Base-by-base conservation (phyloP, 2,329 filamentous ascomycete genomes). In the Colletotrichum orchidophilum region DNA sequence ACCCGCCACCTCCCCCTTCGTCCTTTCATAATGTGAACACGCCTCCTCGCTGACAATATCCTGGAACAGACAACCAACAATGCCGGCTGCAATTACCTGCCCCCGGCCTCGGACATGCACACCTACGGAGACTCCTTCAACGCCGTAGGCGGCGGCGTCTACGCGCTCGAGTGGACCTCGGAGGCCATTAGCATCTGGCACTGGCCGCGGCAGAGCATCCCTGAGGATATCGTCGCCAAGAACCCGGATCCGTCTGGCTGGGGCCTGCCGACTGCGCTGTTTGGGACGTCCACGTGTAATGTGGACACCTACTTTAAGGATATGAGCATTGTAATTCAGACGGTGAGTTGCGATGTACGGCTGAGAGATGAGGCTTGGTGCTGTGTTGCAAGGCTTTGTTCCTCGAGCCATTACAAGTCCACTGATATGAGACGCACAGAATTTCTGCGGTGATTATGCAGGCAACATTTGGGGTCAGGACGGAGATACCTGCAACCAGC, bases 361-460 rank as follows among this genome's bases (percentile, higher is more conserved):
- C 7, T 13, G 9, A 27, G 13, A 26, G 50, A 39, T 33, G 39
- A 18, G n/a, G 55, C 13, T 7, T 18, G 3, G n/a, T 39, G 33
- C 15, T 60, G 3, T 27, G 8, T 7, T 13, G 3, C 33, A 26
- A n/a, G 33, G 33, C 9, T 24, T 6, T 26, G 33, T 27, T 8
- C 24, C 55, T 3, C 4, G 5, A 5, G 6, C 7, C 12, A 18
- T 46, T 9, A 1, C 7, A 46, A 11, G 3, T 9, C 3, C 5
- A 26, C 63, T 68, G 50, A 68, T 9, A 7, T 4, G 24, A 27
- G 15, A 27, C 24, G 21, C 39, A 5, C 54, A 87, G 84, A 85
- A 93, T 62, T 94, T 96, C 78, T 96, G 94, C 77, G 94, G 94
- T 29, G 89, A 92, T 76, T 95, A 92, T 86, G 93, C 92, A 0